Evolutionary conservation across 2,329 filamentous ascomycete species (phyloP), one percentile per base, ranked within the genome.

Genomic region (Amauroascus niger): DNA sequence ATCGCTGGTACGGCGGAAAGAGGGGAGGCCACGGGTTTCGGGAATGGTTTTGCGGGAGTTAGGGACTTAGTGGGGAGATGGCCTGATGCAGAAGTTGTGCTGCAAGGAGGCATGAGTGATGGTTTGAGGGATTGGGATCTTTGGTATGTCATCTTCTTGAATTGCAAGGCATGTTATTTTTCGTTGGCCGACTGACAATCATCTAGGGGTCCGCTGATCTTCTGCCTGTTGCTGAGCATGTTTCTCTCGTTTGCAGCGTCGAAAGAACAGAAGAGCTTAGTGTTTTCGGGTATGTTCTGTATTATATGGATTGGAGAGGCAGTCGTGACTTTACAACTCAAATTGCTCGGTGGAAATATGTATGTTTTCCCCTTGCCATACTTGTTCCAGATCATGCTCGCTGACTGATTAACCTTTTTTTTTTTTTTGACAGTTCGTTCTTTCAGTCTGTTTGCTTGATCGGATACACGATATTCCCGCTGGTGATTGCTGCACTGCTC

Each of bases 371-470:
- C 16, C 44, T 16, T 16, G 35, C 22, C 32, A 35, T 41, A 32
- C 43, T 18, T 13, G 16, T 39, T 37, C 18, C 44, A 35, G 20
- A 24, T 22, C 45, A 3, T 53, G 20, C 45, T 50, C 63, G 20
- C 52, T 55, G 32, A 54, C 51, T 22, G n/a, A 22, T 20, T 30
- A 5, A 30, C 26, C 26, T 41, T 22, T 6, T 26, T 33, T n/a
- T 33, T 18, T 6, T 20, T 22, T 9, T 32, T 18, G 30, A 16
- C 49, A 97, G 91, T 64, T 96, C 93, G 16, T 98, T 98, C 70
- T 93, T 95, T 65, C 93, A 98, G 71, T 95, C 89, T 55, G 81
- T 98, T 61, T 97, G 90, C 70, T 94, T 98, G 63, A 98, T 98
- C 67, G 93, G 93, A 44, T 98, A 98, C 71, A 98, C 93, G 1